Evolutionary conservation across 441 rosid species (phyloP), one percentile per base, ranked within the genome.

Genomic region (Macaranga tanarius): DNA sequence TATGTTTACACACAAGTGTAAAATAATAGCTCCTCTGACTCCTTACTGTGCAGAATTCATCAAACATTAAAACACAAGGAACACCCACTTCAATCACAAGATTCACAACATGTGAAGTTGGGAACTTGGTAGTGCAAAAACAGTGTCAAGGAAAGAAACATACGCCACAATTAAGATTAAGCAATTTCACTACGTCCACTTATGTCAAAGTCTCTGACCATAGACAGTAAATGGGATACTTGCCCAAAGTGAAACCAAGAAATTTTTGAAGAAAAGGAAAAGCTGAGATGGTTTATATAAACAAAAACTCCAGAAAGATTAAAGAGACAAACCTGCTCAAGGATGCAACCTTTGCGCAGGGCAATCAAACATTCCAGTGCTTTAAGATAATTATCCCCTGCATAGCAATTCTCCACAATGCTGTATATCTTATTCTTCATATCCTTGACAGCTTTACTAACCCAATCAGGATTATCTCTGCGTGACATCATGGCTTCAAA

Each of bases 301-400:
- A 17, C 55, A 23, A 56, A 7, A 54, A 9, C 19, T 20, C 13
- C 22, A 50, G 63, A 74, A 66, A 73, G 77, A 76, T 55, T 57
- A 28, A 44, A 50, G 76, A 72, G 65, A 74, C 64, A 61, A 80
- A 87, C 99, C 77, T 96, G 98, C 83, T 90, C 98, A 65, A 86
- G 78, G 73, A 96, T 82, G 81, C 97, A 96, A 76, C 92, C 92
- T 84, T 84, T 92, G 31, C 97, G 95, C 65, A 95, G 88, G 59
- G 97, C 86, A 67, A 70, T 76, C 62, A 92, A 70, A 75, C 89
- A 86, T 67, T 88, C 91, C 81, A 88, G 73, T 42, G 86, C 90
- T 85, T 75, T 79, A 2, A 75, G 73, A 76, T 71, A 79, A 75
- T 69, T 79, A 58, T 84, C 82, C 40, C 86, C 84, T 55, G 76